Evolutionary conservation across 345 rosid genomes (phyloP).

Genomic region (Capsella bursapastoris): DNA sequence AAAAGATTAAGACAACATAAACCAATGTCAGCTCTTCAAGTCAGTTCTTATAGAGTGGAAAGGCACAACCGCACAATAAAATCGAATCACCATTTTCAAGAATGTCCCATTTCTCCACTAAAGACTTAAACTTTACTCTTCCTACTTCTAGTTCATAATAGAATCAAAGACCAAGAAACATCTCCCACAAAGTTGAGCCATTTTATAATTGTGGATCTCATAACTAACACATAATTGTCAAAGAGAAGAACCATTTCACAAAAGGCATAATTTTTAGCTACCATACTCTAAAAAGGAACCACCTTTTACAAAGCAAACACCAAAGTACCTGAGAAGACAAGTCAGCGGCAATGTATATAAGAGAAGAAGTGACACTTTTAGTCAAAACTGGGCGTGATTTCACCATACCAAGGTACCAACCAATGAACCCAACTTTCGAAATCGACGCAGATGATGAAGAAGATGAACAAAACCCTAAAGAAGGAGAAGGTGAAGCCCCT

Average conservation of each 20-base stretch:
- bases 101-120: neutral
- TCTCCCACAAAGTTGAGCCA: no score
- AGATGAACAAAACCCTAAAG: no score
- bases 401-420: slow-evolving; percentile 86
- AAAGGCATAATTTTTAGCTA: neutral
- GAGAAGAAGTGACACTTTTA: slow-evolving; percentile 66
- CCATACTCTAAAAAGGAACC: neutral
- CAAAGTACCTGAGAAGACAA: slow-evolving; percentile 81
- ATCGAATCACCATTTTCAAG: no score
- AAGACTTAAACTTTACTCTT: slow-evolving; percentile 4
- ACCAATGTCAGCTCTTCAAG: no score
- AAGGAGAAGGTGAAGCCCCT: slow-evolving; percentile 30
- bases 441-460: slow-evolving; percentile 44
- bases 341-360: slow-evolving; percentile 82
- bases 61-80: no score
- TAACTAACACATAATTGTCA: no score
- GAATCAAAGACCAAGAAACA: neutral
- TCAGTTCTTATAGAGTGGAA: no score
- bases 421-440: slow-evolving; percentile 52
- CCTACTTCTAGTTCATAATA: neutral
- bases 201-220: no score
- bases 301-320: neutral
- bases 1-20: no score
- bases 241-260: no score
- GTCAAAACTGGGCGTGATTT: slow-evolving; percentile 82